Evolutionary conservation across 2,329 filamentous ascomycete genomes (phyloP).

Genomic region (Epichloe gansuensis): DNA sequence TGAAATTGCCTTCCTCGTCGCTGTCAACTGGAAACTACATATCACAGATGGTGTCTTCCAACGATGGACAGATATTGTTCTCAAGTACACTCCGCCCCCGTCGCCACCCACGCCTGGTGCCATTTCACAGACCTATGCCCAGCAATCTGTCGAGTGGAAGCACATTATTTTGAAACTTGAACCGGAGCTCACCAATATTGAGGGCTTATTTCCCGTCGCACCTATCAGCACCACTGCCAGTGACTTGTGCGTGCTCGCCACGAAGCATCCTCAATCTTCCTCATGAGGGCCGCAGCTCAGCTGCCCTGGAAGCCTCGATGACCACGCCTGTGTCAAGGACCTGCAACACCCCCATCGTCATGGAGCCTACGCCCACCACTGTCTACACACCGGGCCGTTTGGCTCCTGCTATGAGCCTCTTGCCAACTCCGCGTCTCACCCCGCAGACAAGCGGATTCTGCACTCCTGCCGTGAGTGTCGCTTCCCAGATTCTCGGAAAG

Average conservation of each 20-base stretch:
- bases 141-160: slow-evolving; percentile 44
- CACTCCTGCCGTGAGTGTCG: slow-evolving; percentile 48
- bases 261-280: slow-evolving; percentile 33
- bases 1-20: slow-evolving; percentile 80
- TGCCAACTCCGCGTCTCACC: slow-evolving; percentile 48
- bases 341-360: slow-evolving; percentile 28
- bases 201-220: slow-evolving; percentile 32
- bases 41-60: slow-evolving; percentile 82
- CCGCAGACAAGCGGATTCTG: slow-evolving; percentile 42
- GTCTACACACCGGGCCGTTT: slow-evolving; percentile 33
- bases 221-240: slow-evolving; percentile 18
- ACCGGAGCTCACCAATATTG: slow-evolving; percentile 45
- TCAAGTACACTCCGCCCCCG: slow-evolving; percentile 69
- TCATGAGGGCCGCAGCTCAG: slow-evolving; percentile 22
- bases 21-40: slow-evolving; percentile 90
- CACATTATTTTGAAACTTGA: slow-evolving; percentile 44
- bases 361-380: slow-evolving; percentile 35
- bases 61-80: slow-evolving; percentile 84
- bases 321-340: slow-evolving; percentile 29
- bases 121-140: slow-evolving; percentile 28
- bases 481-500: slow-evolving; percentile 36
- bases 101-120: slow-evolving; percentile 43
- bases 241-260: slow-evolving; percentile 27
- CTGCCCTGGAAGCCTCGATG: slow-evolving; percentile 27
- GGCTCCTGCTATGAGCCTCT: slow-evolving; percentile 40